Conservation (phyloP, 345 rosid species). For the Melaleuca alternifolia region DNA sequence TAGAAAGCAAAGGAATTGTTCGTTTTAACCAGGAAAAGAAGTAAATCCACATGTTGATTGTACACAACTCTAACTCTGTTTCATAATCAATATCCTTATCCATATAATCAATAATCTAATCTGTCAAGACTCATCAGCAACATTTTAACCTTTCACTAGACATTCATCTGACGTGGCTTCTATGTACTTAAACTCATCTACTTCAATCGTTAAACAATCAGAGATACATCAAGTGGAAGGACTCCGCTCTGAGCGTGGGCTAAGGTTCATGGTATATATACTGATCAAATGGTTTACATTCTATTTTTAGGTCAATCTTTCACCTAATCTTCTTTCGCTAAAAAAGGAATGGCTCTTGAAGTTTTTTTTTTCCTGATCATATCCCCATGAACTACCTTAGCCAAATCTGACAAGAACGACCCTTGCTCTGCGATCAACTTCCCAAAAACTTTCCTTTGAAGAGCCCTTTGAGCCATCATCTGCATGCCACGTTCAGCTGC, state of each 20-base stretch:
- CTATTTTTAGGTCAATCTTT: background rate
- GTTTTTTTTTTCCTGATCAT: background rate
- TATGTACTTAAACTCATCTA: background rate
- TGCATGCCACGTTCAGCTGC: constrained; percentile 98
- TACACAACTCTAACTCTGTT: background rate
- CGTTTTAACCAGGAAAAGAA: background rate
- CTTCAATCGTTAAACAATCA: background rate
- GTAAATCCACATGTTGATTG: background rate
- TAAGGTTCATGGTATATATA: background rate
- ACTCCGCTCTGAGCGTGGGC: background rate
- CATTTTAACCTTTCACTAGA: background rate
- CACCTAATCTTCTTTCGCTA: background rate
- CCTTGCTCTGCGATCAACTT: constrained; percentile 84
- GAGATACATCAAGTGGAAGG: background rate
- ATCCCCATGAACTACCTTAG: constrained; percentile 40
- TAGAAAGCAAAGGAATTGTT: background rate
- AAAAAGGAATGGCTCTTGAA: background rate
- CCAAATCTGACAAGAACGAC: constrained; percentile 77
- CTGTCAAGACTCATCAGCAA: background rate
- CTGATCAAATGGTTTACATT: background rate
- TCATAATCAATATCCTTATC: background rate
- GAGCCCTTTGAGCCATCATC: constrained; percentile 83
- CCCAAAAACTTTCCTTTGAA: constrained; percentile 71
- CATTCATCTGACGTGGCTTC: background rate
- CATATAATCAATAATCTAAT: background rate